A percentile compares a stretch with the other conserved stretches of the same genome.
These are phyloP conservation scores for Candida koratica DNA, from an alignment of 805 yeast species.

Conservation along the genomic window DNA sequence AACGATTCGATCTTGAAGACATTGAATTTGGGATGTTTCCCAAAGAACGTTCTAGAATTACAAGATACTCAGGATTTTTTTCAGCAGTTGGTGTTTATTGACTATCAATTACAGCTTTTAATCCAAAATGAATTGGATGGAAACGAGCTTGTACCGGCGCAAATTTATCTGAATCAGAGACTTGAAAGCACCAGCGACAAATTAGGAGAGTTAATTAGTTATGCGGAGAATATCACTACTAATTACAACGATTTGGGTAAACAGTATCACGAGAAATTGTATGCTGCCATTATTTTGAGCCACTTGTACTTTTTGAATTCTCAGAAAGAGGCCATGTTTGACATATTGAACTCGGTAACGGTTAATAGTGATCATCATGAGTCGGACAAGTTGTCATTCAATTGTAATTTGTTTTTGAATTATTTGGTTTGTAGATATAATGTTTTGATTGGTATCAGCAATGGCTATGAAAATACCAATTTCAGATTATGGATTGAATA, in stretches of 20 bases:
- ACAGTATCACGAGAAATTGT: constrained; percentile 29
- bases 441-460: constrained; percentile 27
- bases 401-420: constrained; percentile 23
- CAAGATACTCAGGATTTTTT: constrained; percentile 32
- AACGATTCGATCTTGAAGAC: constrained; percentile 25
- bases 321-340: constrained; percentile 20
- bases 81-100: constrained; percentile 33
- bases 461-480: constrained; percentile 14
- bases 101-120: constrained; percentile 33
- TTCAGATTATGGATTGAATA: constrained; percentile 28
- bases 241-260: constrained; percentile 22
- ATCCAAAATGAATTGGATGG: constrained; percentile 29
- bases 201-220: constrained; percentile 24
- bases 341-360: constrained; percentile 15
- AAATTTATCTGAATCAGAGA: constrained; percentile 3
- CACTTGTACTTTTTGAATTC: constrained; percentile 32
- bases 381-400: constrained; percentile 14
- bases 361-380: constrained; percentile 12
- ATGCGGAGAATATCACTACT: constrained; percentile 23
- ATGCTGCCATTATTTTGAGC: constrained; percentile 29
- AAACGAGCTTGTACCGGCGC: constrained; percentile 19
- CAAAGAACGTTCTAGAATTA: constrained; percentile 29
- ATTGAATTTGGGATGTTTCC: constrained; percentile 36
- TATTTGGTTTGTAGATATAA: constrained; percentile 32
- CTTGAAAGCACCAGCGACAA: constrained; percentile 17